Percentiles rank a stretch among this genome's conserved stretches.
Conservation (phyloP, 768 basidiomycete genomes). For the Terana coerulea region DNA sequence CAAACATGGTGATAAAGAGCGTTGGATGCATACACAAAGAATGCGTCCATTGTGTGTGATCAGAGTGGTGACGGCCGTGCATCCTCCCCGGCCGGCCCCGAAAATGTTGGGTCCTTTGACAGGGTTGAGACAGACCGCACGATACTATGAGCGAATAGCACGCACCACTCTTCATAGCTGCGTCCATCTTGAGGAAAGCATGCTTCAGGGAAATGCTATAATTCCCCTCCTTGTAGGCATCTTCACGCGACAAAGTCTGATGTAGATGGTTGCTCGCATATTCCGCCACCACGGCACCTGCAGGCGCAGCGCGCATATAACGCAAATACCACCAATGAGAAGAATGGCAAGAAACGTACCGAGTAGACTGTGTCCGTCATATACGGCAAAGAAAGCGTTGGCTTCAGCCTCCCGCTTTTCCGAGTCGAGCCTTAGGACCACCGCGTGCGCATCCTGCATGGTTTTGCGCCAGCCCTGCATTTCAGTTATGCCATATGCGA, state of each 20-base stretch:
- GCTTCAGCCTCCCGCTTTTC: constrained; percentile 32
- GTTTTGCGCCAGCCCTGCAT: constrained; percentile 99
- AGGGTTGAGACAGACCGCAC: constrained; percentile 14
- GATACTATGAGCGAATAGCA: no score
- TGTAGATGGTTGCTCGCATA: constrained; percentile 86
- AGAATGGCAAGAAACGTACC: constrained; percentile 49
- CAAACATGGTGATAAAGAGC: neutral
- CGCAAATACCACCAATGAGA: neutral
- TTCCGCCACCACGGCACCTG: constrained; percentile 81
- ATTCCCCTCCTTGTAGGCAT: constrained; percentile 62
- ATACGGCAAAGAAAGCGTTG: constrained; percentile 92
- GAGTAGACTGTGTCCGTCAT: constrained; percentile 97
- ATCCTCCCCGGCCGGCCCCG: constrained; percentile 89
- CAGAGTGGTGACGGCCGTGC: constrained; percentile 89
- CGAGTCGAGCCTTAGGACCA: constrained; percentile 65
- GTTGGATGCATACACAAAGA: constrained; percentile 57
- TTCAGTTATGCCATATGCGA: constrained; percentile 77
- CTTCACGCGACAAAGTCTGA: constrained; percentile 65
- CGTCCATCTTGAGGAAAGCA: constrained; percentile 91
- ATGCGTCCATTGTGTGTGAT: constrained; percentile 75
- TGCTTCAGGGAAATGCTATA: constrained; percentile 79
- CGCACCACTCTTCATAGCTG: constrained; percentile 84
- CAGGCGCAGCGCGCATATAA: neutral
- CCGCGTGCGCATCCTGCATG: constrained; percentile 97
- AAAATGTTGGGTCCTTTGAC: constrained; percentile 75